A percentile compares a stretch with the other conserved stretches of the same genome.
Conservation (phyloP, 1,139 yeast genomes). For the Candida tunisiensis region DNA sequence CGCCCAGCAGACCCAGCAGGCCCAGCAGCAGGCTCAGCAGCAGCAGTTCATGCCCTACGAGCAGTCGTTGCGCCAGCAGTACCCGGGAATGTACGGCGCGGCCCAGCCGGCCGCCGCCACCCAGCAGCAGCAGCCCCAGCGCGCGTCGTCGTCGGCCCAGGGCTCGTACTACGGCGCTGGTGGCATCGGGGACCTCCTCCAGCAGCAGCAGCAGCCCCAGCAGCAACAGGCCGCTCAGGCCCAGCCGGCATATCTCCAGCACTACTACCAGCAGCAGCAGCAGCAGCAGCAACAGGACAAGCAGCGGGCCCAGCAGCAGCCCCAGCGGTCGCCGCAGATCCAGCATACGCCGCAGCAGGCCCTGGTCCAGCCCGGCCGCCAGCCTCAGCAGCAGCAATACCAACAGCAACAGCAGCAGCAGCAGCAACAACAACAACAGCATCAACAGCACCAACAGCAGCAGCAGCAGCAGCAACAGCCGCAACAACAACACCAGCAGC, state of each 20-base stretch:
- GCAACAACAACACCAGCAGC: slow-evolving; percentile 2
- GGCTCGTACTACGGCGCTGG: slow-evolving; percentile 1
- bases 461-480: slow-evolving; percentile 2
- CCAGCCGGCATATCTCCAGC: too few species aligned
- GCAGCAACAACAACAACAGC: slow-evolving; percentile 3
- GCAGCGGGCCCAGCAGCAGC: background rate
- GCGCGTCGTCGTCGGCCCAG: slow-evolving; percentile 8
- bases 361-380: background rate
- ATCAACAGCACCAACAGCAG: slow-evolving; percentile 9
- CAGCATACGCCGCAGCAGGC: background rate
- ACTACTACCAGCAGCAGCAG: slow-evolving; percentile 2
- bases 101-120: slow-evolving; percentile 11
- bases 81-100: slow-evolving; percentile 8
- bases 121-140: slow-evolving; percentile 6
- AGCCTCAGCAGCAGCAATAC: background rate
- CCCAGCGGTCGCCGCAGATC: background rate
- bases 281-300: background rate
- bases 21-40: slow-evolving; percentile 10
- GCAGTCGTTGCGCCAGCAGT: slow-evolving; percentile 9
- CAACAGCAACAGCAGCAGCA: slow-evolving; percentile 9
- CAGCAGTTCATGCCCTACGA: slow-evolving; percentile 9
- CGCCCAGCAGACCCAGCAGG: slow-evolving; percentile 9
- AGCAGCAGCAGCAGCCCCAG: slow-evolving; percentile 1
- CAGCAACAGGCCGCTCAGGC: background rate
- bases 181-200: slow-evolving; percentile 1